Evolutionary conservation across 1,284 basidiomycete genomes (phyloP), one percentile per base, ranked within the genome.

Genomic region (Mycena sp.): DNA sequence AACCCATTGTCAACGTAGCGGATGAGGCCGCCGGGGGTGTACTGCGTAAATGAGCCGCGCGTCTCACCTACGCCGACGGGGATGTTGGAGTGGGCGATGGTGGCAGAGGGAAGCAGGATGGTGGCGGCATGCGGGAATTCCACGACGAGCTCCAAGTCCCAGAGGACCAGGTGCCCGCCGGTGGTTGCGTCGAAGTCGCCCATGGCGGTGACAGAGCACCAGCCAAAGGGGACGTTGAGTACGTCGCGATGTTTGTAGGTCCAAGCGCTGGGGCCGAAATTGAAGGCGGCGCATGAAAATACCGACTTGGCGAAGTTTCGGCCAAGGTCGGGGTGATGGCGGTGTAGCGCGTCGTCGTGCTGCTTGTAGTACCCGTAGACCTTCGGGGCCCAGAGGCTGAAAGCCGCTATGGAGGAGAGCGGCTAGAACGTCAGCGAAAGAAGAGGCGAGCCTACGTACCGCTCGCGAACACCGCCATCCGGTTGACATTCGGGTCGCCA

Each of bases 81-180:
- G n/a, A 50, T 16, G n/a, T 58, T 58, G 14, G 56, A 58, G n/a
- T 58, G 56, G n/a, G 16, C 10, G 17, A 58, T 29, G 10, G 46
- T 37, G 1, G 44, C 45, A 2, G 45, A 49, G 21, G 56, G 56
- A 6, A 58, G 26, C 5, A 58, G 19, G 41, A 58, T 49, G 2
- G 19, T n/a, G 11, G 56, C 14, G 53, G 38, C 53, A 23, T 37
- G 9, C 14, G 53, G 53, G 53, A 55, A 55, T 23, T 44, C 38
- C 43, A 55, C n/a, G 38, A 55, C 38, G 19, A 55, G 53, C n/a
- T 30, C 25, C 23, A 55, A 28, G 6, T 44, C 46, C 21, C 35
- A 49, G 6, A 58, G 45, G 2, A 58, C 26, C 21, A 58, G 56
- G n/a, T 58, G 56, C 2, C 56, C 56, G 10, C 56, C 56, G 12